Evolutionary conservation across 345 rosid species (phyloP).

Genomic region (Ceriops zippeliana): DNA sequence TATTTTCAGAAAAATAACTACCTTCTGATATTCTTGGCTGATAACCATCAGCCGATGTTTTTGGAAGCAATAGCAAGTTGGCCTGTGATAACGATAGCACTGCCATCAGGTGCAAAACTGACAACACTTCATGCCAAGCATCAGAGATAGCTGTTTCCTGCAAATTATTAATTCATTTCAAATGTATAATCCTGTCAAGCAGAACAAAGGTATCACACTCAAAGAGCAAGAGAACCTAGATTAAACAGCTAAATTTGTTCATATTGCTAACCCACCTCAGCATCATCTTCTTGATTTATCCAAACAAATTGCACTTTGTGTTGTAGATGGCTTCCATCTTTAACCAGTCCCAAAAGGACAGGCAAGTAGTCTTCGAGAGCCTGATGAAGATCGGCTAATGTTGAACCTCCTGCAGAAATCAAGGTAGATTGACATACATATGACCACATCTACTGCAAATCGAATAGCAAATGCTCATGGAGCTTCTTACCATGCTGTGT

Average conservation of each 20-base stretch:
- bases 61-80: slow-evolving; percentile 87
- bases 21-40: slow-evolving; percentile 95
- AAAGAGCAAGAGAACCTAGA: slow-evolving; percentile 1
- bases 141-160: slow-evolving; percentile 92
- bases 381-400: slow-evolving; percentile 89
- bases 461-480: neutral
- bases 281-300: slow-evolving; percentile 94
- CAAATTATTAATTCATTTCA: slow-evolving; percentile 22
- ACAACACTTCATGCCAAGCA: slow-evolving; percentile 94
- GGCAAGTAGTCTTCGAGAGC: slow-evolving; percentile 98
- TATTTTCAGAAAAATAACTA: slow-evolving; percentile 26
- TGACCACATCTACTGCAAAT: slow-evolving; percentile 3
- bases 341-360: slow-evolving; percentile 78
- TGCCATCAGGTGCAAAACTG: slow-evolving; percentile 97
- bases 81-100: slow-evolving; percentile 85
- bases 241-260: neutral
- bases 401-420: slow-evolving; percentile 69
- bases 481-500: slow-evolving; percentile 77
- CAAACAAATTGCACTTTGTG: slow-evolving; percentile 80
- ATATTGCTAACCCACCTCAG: slow-evolving; percentile 53
- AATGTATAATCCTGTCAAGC: slow-evolving; percentile 10
- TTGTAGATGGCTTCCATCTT: slow-evolving; percentile 80
- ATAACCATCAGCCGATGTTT: slow-evolving; percentile 71
- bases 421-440: slow-evolving; percentile 22
- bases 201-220: slow-evolving; percentile 14